These are phyloP conservation scores for Diaporthe helianthi DNA, from an alignment of 2,329 filamentous ascomycete genomes.

Conservation along the genomic window DNA sequence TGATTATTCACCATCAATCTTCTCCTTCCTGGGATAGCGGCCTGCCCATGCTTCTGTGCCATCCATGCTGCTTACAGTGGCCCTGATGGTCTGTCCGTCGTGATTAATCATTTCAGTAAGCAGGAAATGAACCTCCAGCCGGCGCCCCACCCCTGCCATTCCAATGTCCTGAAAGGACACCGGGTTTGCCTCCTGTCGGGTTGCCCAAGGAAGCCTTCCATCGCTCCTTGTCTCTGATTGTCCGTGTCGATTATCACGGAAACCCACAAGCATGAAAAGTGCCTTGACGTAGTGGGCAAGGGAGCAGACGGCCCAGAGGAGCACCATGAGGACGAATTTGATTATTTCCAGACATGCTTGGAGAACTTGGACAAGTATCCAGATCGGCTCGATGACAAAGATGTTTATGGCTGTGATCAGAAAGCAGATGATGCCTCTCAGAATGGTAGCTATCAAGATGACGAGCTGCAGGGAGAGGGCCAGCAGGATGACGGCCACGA, in stretches of 20 bases:
- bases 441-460: not conserved
- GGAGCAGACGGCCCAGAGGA: not conserved
- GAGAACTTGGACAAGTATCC: not conserved
- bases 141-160: not conserved
- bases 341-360: not conserved
- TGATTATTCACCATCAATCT: too few species aligned
- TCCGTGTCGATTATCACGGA: not conserved
- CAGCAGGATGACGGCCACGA: not conserved
- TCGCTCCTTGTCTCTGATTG: not conserved
- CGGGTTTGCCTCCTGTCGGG: not conserved
- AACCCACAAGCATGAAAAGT: not conserved
- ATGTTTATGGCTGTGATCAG: not conserved
- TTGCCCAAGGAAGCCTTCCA: not conserved
- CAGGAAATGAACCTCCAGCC: not conserved
- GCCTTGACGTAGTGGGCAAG: not conserved
- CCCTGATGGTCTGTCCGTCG: not conserved
- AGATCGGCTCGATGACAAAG: not conserved
- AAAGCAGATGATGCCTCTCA: not conserved
- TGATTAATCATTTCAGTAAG: not conserved
- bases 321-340: not conserved
- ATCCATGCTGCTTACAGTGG: not conserved
- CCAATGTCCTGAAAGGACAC: not conserved
- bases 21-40: not conserved
- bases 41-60: not conserved
- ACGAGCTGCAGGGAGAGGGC: not conserved